phyloP scores from a whole-genome alignment of 1,284 basidiomycete species.

The Ceraceosorus guamensis region DNA sequence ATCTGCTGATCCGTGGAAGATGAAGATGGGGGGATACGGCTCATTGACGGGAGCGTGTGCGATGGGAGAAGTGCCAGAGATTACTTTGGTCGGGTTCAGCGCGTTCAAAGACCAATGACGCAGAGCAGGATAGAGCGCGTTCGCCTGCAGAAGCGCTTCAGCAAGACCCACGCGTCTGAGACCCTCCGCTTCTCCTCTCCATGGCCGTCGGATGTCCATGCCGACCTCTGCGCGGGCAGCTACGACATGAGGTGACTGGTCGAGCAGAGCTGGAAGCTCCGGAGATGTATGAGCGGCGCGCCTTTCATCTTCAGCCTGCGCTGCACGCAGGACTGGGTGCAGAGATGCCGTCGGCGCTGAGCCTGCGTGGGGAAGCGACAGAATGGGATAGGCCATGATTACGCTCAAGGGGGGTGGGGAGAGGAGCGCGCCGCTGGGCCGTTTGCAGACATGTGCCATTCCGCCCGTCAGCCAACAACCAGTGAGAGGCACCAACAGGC shows the following conservation, averaged over 20 bases:
- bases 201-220: constrained; percentile 4
- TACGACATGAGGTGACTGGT: constrained; percentile 2
- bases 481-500: too few relatives aligned
- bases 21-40: too few relatives aligned
- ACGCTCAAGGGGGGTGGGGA: constrained; percentile 5
- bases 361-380: background rate
- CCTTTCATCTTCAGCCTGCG: background rate
- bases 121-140: too few relatives aligned
- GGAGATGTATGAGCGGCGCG: background rate
- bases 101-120: too few relatives aligned
- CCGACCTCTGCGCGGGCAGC: constrained; percentile 1
- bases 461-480: background rate
- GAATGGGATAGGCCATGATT: constrained; percentile 1
- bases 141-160: background rate
- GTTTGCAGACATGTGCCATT: background rate
- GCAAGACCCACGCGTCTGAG: background rate
- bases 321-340: background rate
- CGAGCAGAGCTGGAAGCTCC: constrained; percentile 2
- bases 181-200: constrained; percentile 3
- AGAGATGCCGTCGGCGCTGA: background rate
- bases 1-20: too few relatives aligned
- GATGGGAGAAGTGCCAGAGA: too few relatives aligned
- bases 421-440: background rate
- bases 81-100: too few relatives aligned
- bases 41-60: too few relatives aligned